Conservation (phyloP, 2,329 filamentous ascomycete species). For the Calycina herbarum region DNA sequence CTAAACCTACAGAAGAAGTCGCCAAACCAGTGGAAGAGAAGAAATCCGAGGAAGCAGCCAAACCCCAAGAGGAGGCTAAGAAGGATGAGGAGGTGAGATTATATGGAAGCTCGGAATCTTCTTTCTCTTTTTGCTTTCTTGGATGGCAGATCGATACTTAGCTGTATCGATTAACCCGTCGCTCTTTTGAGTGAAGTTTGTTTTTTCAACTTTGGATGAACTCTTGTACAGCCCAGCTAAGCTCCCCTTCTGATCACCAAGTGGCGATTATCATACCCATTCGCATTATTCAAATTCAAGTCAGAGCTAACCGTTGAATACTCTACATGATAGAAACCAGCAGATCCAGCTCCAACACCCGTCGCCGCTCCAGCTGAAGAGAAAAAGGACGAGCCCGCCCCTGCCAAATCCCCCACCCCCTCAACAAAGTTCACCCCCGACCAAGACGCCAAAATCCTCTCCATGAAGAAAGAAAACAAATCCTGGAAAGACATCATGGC, state of each 20-base stretch:
- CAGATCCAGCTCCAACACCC: slow-evolving; percentile 6
- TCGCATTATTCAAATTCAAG: not conserved
- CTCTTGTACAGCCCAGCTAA: not conserved
- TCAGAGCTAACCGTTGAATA: not conserved
- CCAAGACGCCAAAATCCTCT: slow-evolving; percentile 31
- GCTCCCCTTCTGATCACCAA: not conserved
- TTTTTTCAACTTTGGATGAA: not conserved
- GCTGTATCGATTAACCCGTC: not conserved
- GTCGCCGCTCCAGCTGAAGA: slow-evolving; percentile 1
- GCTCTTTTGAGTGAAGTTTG: not conserved
- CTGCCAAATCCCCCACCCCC: not conserved
- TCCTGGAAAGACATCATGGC: slow-evolving; percentile 30
- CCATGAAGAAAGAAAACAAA: slow-evolving; percentile 31
- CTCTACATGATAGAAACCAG: too few relatives aligned
- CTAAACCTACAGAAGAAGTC: too few relatives aligned
- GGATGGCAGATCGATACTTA: not conserved
- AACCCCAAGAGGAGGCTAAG: slow-evolving; percentile 11
- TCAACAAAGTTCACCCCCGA: slow-evolving; percentile 11
- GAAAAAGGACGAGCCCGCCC: slow-evolving; percentile 9
- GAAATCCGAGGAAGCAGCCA: slow-evolving; percentile 4
- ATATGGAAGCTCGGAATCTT: not conserved
- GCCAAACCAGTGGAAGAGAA: not conserved
- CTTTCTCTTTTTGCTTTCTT: not conserved
- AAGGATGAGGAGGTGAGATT: slow-evolving; percentile 13
- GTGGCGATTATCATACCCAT: not conserved